Evolutionary conservation across 163 green algal genomes (phyloP), one percentile per base, ranked within the genome.

Genomic region (Botryococcus braunii): DNA sequence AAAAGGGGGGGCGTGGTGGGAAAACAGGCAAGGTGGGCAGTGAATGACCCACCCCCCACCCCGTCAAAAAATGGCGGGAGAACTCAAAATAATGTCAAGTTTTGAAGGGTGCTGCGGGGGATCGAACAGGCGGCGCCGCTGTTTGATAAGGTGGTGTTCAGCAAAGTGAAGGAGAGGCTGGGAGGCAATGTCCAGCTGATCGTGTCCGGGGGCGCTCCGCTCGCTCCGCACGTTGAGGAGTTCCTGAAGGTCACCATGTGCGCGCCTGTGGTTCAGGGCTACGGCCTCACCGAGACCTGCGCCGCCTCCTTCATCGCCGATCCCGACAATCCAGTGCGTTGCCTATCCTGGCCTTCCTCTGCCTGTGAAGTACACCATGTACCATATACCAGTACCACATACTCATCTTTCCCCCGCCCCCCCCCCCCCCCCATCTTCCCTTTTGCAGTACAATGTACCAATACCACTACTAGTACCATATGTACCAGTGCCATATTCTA

Each of bases 201-300:
- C 7, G 63, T 87, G 9, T 81, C 72, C 37, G 81, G 83, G 5
- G 83, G 79, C 35, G 84, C 84, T 25, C 83, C 84, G 29, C 77
- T 91, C 40, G 64, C 77, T 7, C 50, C 37, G 4, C 62, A 68
- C 37, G 80, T 88, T n/a, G 79, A 90, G 68, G 77, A 88, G 38
- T 99, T 98, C 78, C 82, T 97, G 57, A 86, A 85, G 46, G 85
- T 97, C 5, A 76, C 83, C 65, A 94, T 99, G 83, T 97, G 89
- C 77, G 81, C 73, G 36, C 85, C 85, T 9, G 85, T 98, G 34
- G 77, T 93, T 56, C 91, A 97, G 84, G 93, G 93, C 59, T 98
- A 98, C 72, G 94, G 94, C 64, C 81, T 99, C 34, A 99, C 94
- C 0, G 94, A 98, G 83, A 97, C 90, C 5, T 94, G 83, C 61